phyloP scores from a whole-genome alignment of 2,329 filamentous ascomycete species.

The Alternaria ethzedia region DNA sequence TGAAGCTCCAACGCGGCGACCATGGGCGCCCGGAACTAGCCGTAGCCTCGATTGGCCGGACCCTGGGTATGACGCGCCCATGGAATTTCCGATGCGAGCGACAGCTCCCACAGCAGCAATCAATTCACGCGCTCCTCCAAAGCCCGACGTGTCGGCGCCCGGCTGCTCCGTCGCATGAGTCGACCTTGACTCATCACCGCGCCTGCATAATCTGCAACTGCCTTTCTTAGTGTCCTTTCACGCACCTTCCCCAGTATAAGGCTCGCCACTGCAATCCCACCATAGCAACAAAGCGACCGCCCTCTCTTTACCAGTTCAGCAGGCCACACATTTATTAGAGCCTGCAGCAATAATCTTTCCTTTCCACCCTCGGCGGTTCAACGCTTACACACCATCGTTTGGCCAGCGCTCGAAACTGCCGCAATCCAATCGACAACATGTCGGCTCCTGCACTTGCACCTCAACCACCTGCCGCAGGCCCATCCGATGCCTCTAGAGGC shows the following conservation, averaged over 20 bases:
- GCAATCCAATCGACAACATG: slow-evolving; percentile 21
- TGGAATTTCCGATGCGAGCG: slow-evolving; percentile 20
- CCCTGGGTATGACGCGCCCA: slow-evolving; percentile 36
- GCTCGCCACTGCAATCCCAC: slow-evolving; percentile 25
- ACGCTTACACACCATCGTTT: slow-evolving; percentile 2
- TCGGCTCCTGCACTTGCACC: slow-evolving; percentile 24
- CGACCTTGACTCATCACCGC: slow-evolving; percentile 15
- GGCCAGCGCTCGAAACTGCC: background rate
- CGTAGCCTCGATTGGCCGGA: slow-evolving; percentile 8
- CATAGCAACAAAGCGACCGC: background rate
- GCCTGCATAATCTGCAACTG: slow-evolving; percentile 8
- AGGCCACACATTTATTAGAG: slow-evolving; percentile 40
- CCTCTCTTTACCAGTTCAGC: slow-evolving; percentile 30
- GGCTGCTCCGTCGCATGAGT: slow-evolving; percentile 11
- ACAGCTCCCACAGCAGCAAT: slow-evolving; percentile 4
- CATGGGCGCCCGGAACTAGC: slow-evolving; percentile 7
- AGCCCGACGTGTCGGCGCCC: slow-evolving; percentile 3
- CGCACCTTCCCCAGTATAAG: slow-evolving; percentile 9
- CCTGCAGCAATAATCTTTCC: slow-evolving; percentile 18
- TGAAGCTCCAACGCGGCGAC: slow-evolving; percentile 22
- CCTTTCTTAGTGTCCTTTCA: slow-evolving; percentile 5
- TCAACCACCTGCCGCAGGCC: slow-evolving; percentile 12
- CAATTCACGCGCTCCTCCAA: slow-evolving; percentile 1
- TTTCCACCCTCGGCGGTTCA: background rate
- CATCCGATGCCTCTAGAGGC: slow-evolving; percentile 21